Evolutionary conservation across 371 early-diverging fungal species (phyloP).

Genomic region (Mucor plumbeus): DNA sequence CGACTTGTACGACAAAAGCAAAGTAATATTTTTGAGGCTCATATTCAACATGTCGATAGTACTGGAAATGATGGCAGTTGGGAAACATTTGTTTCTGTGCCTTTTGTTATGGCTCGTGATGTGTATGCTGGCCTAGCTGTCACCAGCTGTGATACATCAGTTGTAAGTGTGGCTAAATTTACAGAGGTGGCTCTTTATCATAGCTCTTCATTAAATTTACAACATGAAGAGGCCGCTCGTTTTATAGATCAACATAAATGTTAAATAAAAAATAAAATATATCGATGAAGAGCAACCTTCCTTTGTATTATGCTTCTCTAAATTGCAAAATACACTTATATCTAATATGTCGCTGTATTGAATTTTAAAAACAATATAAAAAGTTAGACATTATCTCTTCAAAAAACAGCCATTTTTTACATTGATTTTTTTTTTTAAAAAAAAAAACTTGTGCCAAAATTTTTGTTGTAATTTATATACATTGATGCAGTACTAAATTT

Average conservation of each 20-base stretch:
- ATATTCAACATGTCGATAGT: slow-evolving; percentile 22
- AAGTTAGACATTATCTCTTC: too few species aligned
- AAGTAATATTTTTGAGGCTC: slow-evolving; percentile 21
- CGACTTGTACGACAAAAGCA: slow-evolving; percentile 30
- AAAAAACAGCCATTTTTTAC: too few species aligned
- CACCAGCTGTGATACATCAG: slow-evolving; percentile 51
- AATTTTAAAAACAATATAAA: too few species aligned
- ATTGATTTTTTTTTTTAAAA: too few species aligned
- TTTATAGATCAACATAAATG: slow-evolving; percentile 27
- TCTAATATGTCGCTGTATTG: too few species aligned
- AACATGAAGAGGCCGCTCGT: slow-evolving; percentile 11
- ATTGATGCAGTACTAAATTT: too few species aligned
- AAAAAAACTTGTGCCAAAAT: too few species aligned
- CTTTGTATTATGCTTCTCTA: too few species aligned
- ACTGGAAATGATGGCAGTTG: slow-evolving; percentile 16
- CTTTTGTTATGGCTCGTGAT: slow-evolving; percentile 37
- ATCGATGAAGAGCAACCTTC: too few species aligned
- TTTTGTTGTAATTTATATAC: too few species aligned
- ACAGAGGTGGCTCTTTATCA: slow-evolving; percentile 39
- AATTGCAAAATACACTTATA: too few species aligned
- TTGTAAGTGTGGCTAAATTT: slow-evolving; percentile 54
- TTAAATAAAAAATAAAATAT: slow-evolving; percentile 11
- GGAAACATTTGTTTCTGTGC: slow-evolving; percentile 37
- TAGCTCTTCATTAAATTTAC: slow-evolving; percentile 16
- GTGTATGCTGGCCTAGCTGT: slow-evolving; percentile 50